These are phyloP conservation scores for Amyloporia xantha DNA, from an alignment of 768 basidiomycete genomes.

Conservation along the genomic window DNA sequence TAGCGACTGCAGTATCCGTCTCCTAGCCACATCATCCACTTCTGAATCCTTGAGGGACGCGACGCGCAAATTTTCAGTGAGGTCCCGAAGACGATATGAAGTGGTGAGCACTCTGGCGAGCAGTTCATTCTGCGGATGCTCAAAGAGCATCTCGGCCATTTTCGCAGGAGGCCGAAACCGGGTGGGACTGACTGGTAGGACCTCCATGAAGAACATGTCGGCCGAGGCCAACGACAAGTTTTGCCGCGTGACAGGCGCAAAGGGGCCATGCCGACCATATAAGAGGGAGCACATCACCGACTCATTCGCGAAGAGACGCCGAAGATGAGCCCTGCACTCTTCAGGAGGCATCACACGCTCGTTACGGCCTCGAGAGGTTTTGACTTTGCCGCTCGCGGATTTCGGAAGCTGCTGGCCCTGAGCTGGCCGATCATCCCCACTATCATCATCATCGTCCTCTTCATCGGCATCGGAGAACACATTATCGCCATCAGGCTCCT, in stretches of 20 bases:
- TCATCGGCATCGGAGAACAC: constrained; percentile 46
- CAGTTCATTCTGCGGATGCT: constrained; percentile 93
- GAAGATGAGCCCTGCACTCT: constrained; percentile 91
- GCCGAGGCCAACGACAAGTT: constrained; percentile 68
- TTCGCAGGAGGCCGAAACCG: constrained; percentile 92
- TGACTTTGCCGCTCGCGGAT: constrained; percentile 72
- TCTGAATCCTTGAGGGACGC: constrained; percentile 52
- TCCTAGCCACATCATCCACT: constrained; percentile 44
- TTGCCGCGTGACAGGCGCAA: constrained; percentile 52
- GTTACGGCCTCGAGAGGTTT: constrained; percentile 71
- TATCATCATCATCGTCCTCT: constrained; percentile 30
- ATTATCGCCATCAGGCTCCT: constrained; percentile 39
- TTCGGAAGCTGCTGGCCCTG: constrained; percentile 43
- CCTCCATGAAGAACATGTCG: constrained; percentile 97
- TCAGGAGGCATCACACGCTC: constrained; percentile 88
- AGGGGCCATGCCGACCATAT: constrained; percentile 89
- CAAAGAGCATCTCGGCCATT: constrained; percentile 89
- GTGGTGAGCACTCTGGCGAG: constrained; percentile 76
- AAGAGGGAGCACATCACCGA: constrained; percentile 75
- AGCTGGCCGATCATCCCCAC: constrained; percentile 3
- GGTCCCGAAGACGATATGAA: constrained; percentile 71
- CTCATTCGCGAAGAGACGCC: constrained; percentile 82
- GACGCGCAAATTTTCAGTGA: constrained; percentile 58
- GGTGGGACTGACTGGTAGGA: constrained; percentile 85
- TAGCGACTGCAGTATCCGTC: constrained; percentile 56